Evolutionary conservation across 1,139 yeast species (phyloP), one percentile per base, ranked within the genome.

Genomic region (Kurtzmaniella quercitrusa): DNA sequence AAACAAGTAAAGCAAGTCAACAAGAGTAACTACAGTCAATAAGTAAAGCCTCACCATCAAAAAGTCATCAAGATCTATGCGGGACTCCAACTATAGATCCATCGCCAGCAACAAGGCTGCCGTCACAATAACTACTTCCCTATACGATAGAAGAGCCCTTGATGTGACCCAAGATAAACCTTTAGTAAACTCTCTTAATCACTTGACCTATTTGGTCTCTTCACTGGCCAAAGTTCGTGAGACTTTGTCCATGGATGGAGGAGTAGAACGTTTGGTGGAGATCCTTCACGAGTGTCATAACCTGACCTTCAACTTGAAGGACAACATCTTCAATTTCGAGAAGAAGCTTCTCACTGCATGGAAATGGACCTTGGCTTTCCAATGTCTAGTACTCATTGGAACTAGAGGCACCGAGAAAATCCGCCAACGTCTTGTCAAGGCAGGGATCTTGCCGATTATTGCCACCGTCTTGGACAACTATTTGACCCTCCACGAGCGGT

Each of bases 311-410:
- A 62, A 58, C 47, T 48, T 58, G 37, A 57, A 52, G 41, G 74
- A 69, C 44, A 63, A 58, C 52, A 65, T 78, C 25, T 74, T 75
- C 43, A 68, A 66, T 46, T 62, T 66, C 41, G 81, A 75, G 46
- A 67, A 66, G 50, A 77, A 76, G 48, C 74, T 84, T 19, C 67
- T 87, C 46, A 75, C 82, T 15, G 93, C 95, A 0, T 91, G 97
- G 96, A 93, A 91, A 65, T 93, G 98, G 98, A 88, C 96, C 6
- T 68, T 93, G 47, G 89, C 97, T 0, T 82, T 93, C 58, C 98
- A 93, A 65, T 90, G 97, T 58, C 68, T 93, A 48, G 96, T 91
- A 1, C 75, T 90, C 48, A 80, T 93, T 23, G 96, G 97, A 14
- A 91, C 97, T 1, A 74, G 98, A 53, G 98, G 98, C 25, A 82